Conservation (phyloP, 75 land plant genomes). For the Ceratopteris richardii region DNA sequence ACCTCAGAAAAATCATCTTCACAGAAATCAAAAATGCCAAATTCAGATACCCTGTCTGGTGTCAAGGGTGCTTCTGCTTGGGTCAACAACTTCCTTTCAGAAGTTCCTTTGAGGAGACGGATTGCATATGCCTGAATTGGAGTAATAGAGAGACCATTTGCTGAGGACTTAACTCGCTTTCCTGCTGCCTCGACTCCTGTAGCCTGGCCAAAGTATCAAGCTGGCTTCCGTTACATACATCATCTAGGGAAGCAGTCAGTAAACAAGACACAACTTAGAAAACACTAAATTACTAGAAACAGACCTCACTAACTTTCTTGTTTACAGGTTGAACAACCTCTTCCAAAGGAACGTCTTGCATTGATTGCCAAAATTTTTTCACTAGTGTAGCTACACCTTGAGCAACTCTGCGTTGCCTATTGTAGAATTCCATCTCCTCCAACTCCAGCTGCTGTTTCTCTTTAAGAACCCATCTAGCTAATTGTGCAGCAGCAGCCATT, state of each 20-base stretch:
- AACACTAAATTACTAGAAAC: no score
- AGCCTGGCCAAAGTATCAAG: no score
- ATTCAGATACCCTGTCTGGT: constrained; percentile 50
- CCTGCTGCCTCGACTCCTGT: no score
- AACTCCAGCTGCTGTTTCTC: constrained; percentile 24
- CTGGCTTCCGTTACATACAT: no score
- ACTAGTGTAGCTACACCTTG: constrained; percentile 46
- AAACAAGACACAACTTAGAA: no score
- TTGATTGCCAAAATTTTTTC: constrained; percentile 66
- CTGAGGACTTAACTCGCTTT: no score
- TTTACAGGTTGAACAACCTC: no score
- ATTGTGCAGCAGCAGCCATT: constrained; percentile 58
- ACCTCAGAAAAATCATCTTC: constrained; percentile 65
- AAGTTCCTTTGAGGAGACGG: constrained; percentile 38
- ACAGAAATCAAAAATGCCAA: constrained; percentile 39
- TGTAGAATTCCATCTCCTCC: constrained; percentile 15
- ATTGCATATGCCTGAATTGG: constrained; percentile 58
- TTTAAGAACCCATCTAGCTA: constrained; percentile 38
- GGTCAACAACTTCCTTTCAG: background rate
- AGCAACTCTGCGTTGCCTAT: constrained; percentile 35
- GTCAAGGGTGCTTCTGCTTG: constrained; percentile 61
- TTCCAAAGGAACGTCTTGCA: constrained; percentile 15
- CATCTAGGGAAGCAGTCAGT: no score
- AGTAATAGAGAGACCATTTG: background rate
- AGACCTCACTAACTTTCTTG: no score